Evolutionary conservation across 1,284 basidiomycete genomes (phyloP).

Genomic region (Inonotus obliquus): DNA sequence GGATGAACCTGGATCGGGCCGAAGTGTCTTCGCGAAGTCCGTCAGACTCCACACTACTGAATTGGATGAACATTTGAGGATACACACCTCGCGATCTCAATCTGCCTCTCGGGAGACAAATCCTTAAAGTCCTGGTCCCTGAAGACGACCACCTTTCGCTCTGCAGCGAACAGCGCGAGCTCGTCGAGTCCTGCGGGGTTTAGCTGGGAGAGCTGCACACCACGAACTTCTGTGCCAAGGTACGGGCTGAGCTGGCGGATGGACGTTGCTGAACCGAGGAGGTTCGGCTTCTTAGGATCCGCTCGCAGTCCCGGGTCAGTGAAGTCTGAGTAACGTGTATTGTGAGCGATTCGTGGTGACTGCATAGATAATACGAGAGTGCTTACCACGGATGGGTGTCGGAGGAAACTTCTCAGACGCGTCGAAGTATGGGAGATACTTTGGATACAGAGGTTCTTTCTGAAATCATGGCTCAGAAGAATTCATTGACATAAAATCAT

Average conservation of each 20-base stretch:
- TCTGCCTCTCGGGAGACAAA: slow-evolving; percentile 43
- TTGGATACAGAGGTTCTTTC: slow-evolving; percentile 40
- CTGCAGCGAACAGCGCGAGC: slow-evolving; percentile 54
- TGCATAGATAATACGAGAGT: neutral
- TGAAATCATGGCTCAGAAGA: slow-evolving; percentile 15
- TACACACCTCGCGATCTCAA: slow-evolving; percentile 40
- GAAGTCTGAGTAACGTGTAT: slow-evolving; percentile 13
- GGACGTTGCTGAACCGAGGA: slow-evolving; percentile 38
- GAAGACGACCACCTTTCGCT: slow-evolving; percentile 55
- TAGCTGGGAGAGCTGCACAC: slow-evolving; percentile 55
- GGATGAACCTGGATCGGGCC: slow-evolving; percentile 59
- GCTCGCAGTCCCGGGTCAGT: slow-evolving; percentile 44
- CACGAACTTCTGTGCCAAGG: slow-evolving; percentile 56
- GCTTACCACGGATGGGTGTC: slow-evolving; percentile 36
- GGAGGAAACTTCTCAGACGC: slow-evolving; percentile 40
- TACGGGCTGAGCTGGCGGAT: slow-evolving; percentile 45
- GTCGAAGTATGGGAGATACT: slow-evolving; percentile 43
- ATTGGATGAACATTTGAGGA: neutral
- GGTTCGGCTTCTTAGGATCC: slow-evolving; percentile 45
- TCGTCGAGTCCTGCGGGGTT: slow-evolving; percentile 53
- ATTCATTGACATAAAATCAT: slow-evolving; percentile 9
- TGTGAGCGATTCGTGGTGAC: neutral
- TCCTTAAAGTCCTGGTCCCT: slow-evolving; percentile 58
- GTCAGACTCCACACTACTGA: neutral
- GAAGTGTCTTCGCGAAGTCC: slow-evolving; percentile 34